Evolutionary conservation across 495 filamentous ascomycete genomes (phyloP), one percentile per base, ranked within the genome.

Genomic region (Friedmanniomyces endolithicus): DNA sequence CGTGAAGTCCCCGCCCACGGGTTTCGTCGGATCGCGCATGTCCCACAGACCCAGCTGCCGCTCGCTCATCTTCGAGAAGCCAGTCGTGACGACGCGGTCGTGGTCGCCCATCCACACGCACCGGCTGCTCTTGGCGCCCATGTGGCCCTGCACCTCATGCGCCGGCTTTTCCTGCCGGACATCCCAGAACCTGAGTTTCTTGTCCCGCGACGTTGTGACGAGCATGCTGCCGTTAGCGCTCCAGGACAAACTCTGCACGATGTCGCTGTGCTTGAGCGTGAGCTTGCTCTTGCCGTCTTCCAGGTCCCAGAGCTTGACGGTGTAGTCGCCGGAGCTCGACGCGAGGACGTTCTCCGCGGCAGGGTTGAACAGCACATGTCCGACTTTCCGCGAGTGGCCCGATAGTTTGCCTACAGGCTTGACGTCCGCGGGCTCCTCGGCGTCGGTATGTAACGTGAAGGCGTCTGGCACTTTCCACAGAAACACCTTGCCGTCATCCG

Each of bases 51-150:
- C 92, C 64, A 98, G 76, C 65, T 98, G 92, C 16, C 92, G 82
- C 72, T 98, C 94, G 66, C 90, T 96, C 90, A 96, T 97, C 68
- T 82, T 87, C 41, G 87, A 94, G 75, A 98, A 98, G 56, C 92
- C 92, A 11, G 92, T 97, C 3, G 92, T 97, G 48, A 86, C 92
- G 60, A 98, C 81, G 51, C 90, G 80, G 73, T 95, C 87, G 64
- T 88, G 87, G 67, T 97, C 92, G 59, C 94, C 92, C 75, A 98
- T 76, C 92, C 92, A 98, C 16, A 95, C 88, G 17, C 83, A 81
- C 61, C 92, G 85, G 67, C 90, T 96, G 74, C 92, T 96, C 75
- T 97, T 97, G 57, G 94, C 94, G 24, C 92, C 92, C 22, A 80
- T 74, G 69, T 98, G 92, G 45, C 92, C 92, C 16, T 80, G 71